phyloP scores from a whole-genome alignment of 2,329 filamentous ascomycete species.

The Pseudopithomyces chartarum region DNA sequence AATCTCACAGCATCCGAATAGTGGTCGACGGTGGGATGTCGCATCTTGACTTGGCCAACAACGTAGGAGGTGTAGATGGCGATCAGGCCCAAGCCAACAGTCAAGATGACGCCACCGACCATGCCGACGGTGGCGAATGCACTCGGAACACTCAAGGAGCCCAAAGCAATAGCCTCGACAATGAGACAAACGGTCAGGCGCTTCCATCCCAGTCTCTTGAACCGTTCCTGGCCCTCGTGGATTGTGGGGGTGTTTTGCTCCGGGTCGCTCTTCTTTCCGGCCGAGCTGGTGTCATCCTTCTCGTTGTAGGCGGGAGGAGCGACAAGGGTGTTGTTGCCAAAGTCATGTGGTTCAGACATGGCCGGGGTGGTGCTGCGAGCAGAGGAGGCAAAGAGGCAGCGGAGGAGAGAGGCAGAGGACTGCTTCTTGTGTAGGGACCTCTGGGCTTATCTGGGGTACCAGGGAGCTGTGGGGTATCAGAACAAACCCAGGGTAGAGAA shows the following conservation, averaged over 20 bases:
- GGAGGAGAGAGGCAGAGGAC: background rate
- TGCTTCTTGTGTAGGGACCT: background rate
- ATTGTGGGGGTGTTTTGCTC: slow-evolving; percentile 37
- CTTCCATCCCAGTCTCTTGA: slow-evolving; percentile 56
- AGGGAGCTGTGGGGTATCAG: background rate
- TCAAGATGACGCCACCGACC: slow-evolving; percentile 52
- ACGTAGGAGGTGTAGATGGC: slow-evolving; percentile 67
- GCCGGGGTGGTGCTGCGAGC: background rate
- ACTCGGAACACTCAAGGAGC: slow-evolving; percentile 52
- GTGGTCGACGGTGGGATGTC: slow-evolving; percentile 65
- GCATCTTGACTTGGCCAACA: slow-evolving; percentile 64
- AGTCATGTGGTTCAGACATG: slow-evolving; percentile 1
- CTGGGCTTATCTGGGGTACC: background rate
- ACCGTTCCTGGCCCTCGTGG: slow-evolving; percentile 46
- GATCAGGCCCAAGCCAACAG: slow-evolving; percentile 58
- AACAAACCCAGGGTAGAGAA: slow-evolving; percentile 5
- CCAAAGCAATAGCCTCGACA: slow-evolving; percentile 57
- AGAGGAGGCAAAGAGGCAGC: background rate
- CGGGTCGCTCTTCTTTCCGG: slow-evolving; percentile 41
- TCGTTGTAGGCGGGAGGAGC: slow-evolving; percentile 26
- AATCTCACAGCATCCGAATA: slow-evolving; percentile 73
- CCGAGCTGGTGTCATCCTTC: slow-evolving; percentile 28
- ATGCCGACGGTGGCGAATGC: slow-evolving; percentile 54
- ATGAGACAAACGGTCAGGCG: slow-evolving; percentile 56
- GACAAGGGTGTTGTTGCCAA: slow-evolving; percentile 10